A percentile compares a stretch with the other conserved stretches of the same genome.
These are phyloP conservation scores for Sphagnum fallax DNA, from an alignment of 228 moss, liverwort and hornwort genomes.

Conservation along the genomic window DNA sequence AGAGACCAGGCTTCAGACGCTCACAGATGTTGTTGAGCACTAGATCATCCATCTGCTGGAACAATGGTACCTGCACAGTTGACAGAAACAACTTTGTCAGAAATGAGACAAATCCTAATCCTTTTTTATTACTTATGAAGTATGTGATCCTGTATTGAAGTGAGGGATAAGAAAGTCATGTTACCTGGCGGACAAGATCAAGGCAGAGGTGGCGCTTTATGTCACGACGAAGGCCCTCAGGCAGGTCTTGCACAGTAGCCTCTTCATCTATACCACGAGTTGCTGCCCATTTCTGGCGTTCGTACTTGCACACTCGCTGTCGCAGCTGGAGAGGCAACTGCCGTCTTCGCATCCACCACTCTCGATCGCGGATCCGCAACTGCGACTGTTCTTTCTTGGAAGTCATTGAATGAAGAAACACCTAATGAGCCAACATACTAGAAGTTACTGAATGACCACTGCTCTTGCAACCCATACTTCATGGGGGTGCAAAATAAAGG, in stretches of 20 bases:
- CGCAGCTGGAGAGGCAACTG: conserved; percentile 4
- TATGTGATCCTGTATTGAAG: too few relatives aligned
- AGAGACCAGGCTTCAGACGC: conserved; percentile 39
- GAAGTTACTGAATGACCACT: background rate
- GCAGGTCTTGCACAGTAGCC: conserved; percentile 4
- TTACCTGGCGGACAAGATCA: conserved; percentile 14
- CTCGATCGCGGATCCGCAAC: conserved; percentile 11
- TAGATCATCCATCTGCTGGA: conserved; percentile 47
- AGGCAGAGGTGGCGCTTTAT: conserved; percentile 16
- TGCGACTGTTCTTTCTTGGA: conserved; percentile 15
- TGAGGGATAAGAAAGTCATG: background rate
- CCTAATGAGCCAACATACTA: conserved; percentile 5
- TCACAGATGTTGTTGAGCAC: conserved; percentile 46
- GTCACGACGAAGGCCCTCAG: conserved; percentile 15
- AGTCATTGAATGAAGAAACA: conserved; percentile 11
- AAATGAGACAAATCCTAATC: too few relatives aligned
- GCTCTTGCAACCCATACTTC: background rate
- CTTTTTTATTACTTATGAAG: too few relatives aligned
- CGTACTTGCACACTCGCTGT: conserved; percentile 7
- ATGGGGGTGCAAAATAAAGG: background rate
- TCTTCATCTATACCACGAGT: conserved; percentile 15
- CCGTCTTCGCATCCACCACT: conserved; percentile 21
- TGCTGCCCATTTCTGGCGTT: conserved; percentile 14
- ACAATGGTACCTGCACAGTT: conserved; percentile 35
- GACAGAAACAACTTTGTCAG: too few relatives aligned